Conservation (phyloP, 1,284 basidiomycete species). For the Tetrapyrgos nigripes region DNA sequence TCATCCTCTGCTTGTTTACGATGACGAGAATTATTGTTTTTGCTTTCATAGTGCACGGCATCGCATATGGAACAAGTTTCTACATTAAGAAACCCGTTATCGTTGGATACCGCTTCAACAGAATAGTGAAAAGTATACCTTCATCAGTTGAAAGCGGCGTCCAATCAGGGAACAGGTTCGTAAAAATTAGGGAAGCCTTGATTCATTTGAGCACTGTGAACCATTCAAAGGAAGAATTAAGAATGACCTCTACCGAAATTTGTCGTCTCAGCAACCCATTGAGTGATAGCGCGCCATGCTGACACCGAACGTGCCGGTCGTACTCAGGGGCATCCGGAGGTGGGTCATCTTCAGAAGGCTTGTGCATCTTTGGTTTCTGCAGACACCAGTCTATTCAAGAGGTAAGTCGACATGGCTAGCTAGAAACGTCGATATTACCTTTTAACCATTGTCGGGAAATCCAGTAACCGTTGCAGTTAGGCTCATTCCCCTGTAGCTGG, state of each 20-base stretch:
- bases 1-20: conserved; percentile 73
- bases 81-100: conserved; percentile 14
- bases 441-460: conserved; percentile 81
- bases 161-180: conserved; percentile 69
- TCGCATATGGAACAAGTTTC: conserved; percentile 69
- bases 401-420: conserved; percentile 7
- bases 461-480: conserved; percentile 62
- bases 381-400: conserved; percentile 80
- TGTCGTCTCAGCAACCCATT: conserved; percentile 60
- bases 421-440: conserved; percentile 54
- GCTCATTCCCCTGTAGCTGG: conserved; percentile 48
- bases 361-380: conserved; percentile 77
- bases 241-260: conserved; percentile 62
- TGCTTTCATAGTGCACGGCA: conserved; percentile 56
- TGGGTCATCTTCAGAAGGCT: conserved; percentile 58
- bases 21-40: conserved; percentile 61
- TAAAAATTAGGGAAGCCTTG: conserved; percentile 65
- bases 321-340: conserved; percentile 66
- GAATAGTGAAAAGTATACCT: conserved; percentile 1
- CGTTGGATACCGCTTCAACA: neutral
- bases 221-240: neutral
- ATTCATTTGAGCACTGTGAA: conserved; percentile 2
- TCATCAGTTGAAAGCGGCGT: conserved; percentile 52
- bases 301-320: conserved; percentile 66
- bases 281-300: conserved; percentile 66